phyloP scores from a whole-genome alignment of 2,329 filamentous ascomycete species.

The Colletotrichum liriopes region DNA sequence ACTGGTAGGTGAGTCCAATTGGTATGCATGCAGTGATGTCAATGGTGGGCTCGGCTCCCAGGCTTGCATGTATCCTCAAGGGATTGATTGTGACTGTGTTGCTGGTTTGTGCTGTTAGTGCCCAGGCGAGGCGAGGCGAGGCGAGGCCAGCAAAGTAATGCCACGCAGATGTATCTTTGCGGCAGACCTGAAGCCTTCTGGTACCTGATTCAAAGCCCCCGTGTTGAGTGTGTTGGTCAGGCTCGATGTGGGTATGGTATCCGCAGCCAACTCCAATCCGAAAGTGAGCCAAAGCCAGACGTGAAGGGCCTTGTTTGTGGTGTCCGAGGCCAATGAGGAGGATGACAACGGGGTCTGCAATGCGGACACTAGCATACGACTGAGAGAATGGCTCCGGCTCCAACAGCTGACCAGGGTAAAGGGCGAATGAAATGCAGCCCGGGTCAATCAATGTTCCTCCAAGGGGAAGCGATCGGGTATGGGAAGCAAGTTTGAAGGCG shows the following conservation, averaged over 20 bases:
- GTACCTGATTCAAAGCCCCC: background rate
- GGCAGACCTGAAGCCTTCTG: background rate
- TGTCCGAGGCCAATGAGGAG: too few relatives aligned
- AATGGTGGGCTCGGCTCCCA: conserved; percentile 28
- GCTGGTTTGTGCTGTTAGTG: background rate
- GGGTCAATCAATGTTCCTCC: too few relatives aligned
- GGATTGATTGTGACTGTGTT: background rate
- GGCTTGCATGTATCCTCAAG: background rate
- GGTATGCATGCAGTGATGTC: conserved; percentile 30
- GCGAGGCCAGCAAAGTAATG: background rate
- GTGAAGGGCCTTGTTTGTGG: too few relatives aligned
- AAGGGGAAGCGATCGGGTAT: too few relatives aligned
- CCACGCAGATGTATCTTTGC: background rate
- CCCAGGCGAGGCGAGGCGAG: background rate
- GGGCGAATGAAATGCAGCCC: too few relatives aligned
- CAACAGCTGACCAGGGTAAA: too few relatives aligned
- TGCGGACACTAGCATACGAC: too few relatives aligned
- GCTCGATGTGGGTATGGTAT: background rate
- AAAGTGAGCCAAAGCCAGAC: background rate
- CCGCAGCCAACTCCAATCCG: background rate
- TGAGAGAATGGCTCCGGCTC: too few relatives aligned
- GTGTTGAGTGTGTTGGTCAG: background rate
- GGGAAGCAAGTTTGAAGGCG: background rate
- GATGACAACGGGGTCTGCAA: too few relatives aligned
- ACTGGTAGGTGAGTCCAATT: background rate